Base-by-base conservation (phyloP, 148 eudicot genomes). In the Fallopia convolvulus region DNA sequence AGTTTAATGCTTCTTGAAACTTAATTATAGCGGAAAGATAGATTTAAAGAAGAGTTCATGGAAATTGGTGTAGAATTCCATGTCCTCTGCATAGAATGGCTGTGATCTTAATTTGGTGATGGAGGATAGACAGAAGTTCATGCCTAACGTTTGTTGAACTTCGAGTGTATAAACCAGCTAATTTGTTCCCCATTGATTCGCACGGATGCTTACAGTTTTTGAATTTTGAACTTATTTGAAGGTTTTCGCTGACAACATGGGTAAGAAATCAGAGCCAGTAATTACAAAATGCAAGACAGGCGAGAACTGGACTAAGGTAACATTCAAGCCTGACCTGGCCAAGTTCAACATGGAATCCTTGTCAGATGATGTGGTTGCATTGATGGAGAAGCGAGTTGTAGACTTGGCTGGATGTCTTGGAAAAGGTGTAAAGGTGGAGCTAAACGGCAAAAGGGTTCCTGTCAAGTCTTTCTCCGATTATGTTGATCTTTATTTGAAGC, bases 381-480 rank as follows among this genome's bases (percentile, higher is more conserved):
- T 95, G 87, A 95, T 95, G 99, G 91, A 89, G 80, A 95, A 95
- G 82, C 85, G 99, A 15, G 99, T 91, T 61, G 82, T 92, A 47
- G 99, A 95, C 76, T 39, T 95, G 79, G 97, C 94, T 0, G 99
- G 97, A 47, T 90, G 97, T 83, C 88, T 95, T 77, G 99, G 99
- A 5, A 90, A 86, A 80, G 84, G 86, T 8, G 97, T 95, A 42
- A 88, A 85, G 77, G 97, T 95, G 47, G 82, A 87, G 68, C 73
- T 95, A 32, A 88, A 95, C 47, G 97, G 92, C 12, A 75, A 83
- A 44, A 82, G 74, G 14, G 79, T 92, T 66, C 91, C 90, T 21
- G 90, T 88, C 12, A 92, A 88, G 79, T 82, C 96, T 1, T 95
- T 95, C 81, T 79, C 80, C 21, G 91, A 88, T 14, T 95, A 95